Conservation (phyloP, 495 filamentous ascomycete species). For the Achaetomiella virescens region DNA sequence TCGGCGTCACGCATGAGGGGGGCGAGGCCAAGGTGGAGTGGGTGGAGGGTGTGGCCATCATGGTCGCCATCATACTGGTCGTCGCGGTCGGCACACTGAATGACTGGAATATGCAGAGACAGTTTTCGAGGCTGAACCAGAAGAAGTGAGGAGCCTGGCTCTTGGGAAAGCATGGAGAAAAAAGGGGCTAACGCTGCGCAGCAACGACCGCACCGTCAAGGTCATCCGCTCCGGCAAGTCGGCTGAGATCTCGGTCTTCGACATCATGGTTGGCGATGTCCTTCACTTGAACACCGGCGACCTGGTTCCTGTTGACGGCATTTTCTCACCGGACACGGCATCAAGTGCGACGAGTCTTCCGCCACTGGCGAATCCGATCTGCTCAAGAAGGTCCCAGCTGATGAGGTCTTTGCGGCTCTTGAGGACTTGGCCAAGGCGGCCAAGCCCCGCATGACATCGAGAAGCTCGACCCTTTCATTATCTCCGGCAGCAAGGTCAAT, state of each 20-base stretch:
- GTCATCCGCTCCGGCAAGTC: slow-evolving; percentile 72
- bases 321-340: slow-evolving; percentile 64
- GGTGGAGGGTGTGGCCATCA: slow-evolving; percentile 76
- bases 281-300: slow-evolving; percentile 69
- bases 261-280: slow-evolving; percentile 68
- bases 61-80: slow-evolving; percentile 69
- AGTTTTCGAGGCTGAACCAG: slow-evolving; percentile 72
- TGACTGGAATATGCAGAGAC: slow-evolving; percentile 76
- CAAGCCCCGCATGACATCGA: slow-evolving; percentile 50
- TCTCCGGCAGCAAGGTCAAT: slow-evolving; percentile 86
- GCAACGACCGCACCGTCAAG: slow-evolving; percentile 71
- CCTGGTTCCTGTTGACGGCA: slow-evolving; percentile 68
- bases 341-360: slow-evolving; percentile 78
- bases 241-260: slow-evolving; percentile 61
- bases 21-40: slow-evolving; percentile 58
- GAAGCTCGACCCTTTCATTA: slow-evolving; percentile 89
- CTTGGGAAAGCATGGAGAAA: too few species aligned
- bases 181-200: too few species aligned
- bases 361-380: slow-evolving; percentile 82
- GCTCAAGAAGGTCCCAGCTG: slow-evolving; percentile 61
- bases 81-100: slow-evolving; percentile 68
- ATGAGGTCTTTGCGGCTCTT: slow-evolving; percentile 74
- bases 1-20: slow-evolving; percentile 41
- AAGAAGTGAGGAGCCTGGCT: slow-evolving; percentile 45
- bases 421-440: slow-evolving; percentile 44